Conservation (phyloP, 139 green algal species). For the Closterium sp. region DNA sequence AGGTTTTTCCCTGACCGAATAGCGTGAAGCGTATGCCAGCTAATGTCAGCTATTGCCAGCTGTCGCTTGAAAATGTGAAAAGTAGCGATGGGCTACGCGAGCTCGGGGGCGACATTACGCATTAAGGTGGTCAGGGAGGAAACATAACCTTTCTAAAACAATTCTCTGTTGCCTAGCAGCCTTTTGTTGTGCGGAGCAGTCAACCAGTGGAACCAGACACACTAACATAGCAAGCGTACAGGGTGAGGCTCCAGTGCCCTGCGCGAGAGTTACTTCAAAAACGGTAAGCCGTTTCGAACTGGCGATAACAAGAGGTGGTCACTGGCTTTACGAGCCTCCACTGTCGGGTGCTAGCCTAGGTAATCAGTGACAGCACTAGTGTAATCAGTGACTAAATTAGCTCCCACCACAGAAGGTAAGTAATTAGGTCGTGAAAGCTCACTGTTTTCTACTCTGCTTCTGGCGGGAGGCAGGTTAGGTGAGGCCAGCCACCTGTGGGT, state of each 20-base stretch:
- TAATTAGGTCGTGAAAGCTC: not conserved
- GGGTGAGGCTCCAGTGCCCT: too few species aligned
- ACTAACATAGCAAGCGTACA: not conserved
- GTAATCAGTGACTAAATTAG: too few species aligned
- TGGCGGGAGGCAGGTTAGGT: not conserved
- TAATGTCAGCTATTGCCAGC: not conserved
- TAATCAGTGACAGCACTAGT: not conserved
- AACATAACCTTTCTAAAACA: not conserved
- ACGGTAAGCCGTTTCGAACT: too few species aligned
- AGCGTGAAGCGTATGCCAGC: not conserved
- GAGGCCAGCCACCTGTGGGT: not conserved
- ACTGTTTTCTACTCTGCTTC: too few species aligned
- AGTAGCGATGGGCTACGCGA: not conserved
- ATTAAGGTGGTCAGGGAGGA: not conserved
- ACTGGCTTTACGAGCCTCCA: too few species aligned
- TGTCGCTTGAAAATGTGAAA: not conserved
- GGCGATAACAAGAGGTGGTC: too few species aligned
- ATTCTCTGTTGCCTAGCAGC: not conserved
- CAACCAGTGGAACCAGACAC: not conserved
- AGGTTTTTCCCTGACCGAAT: not conserved
- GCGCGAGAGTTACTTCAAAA: too few species aligned
- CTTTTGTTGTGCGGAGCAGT: not conserved
- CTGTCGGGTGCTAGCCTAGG: too few species aligned
- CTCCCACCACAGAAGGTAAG: too few species aligned
- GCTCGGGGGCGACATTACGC: not conserved